Base-by-base conservation (phyloP, 768 basidiomycete genomes). In the Xanthoconium stramineum region DNA sequence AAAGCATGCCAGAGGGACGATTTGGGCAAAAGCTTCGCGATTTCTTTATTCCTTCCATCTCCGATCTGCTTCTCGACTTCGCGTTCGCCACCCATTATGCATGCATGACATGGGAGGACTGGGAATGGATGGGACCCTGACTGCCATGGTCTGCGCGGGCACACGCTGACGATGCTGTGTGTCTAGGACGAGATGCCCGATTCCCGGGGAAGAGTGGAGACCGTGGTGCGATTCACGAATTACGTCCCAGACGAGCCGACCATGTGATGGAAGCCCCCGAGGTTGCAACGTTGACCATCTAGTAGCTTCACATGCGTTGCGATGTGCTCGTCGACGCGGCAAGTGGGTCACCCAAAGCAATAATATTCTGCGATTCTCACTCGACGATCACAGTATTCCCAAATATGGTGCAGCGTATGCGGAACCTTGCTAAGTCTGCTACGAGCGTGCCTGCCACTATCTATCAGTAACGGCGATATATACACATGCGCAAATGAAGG, bases 21-120 rank as follows among this genome's bases (percentile, higher is more conserved):
- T 62, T 19, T 59, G 60, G 40, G 51, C 47, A 57, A 57, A 40
- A 48, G 59, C 52, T 54, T 62, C 52, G 38, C 56, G 19, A 43
- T 52, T 35, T 50, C 61, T 46, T 59, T 17, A n/a, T 54, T 13
- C 32, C 65, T 55, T 64, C 62, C 59, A 57, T 61, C 57, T 64
- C 61, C 54, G 65, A 67, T 67, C 55, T 53, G 53, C 64, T 66
- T 65, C 64, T 64, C 44, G 4, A 29, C 59, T 64, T 64, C 63
- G 53, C 2, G 38, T 61, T 64, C 59, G 56, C 45, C 55, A 53
- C 48, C 43, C 46, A 19, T 39, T 30, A 28, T 35, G 11, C 24
- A 42, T 43, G 35, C 35, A 30, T 59, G 60, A 54, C 64, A 59
- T 62, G 56, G 56, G 57, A 65, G 47, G 47, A 37, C 39, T 46